phyloP scores from a whole-genome alignment of 352 stramenopile species.

The Phytophthora pseudosyringae region DNA sequence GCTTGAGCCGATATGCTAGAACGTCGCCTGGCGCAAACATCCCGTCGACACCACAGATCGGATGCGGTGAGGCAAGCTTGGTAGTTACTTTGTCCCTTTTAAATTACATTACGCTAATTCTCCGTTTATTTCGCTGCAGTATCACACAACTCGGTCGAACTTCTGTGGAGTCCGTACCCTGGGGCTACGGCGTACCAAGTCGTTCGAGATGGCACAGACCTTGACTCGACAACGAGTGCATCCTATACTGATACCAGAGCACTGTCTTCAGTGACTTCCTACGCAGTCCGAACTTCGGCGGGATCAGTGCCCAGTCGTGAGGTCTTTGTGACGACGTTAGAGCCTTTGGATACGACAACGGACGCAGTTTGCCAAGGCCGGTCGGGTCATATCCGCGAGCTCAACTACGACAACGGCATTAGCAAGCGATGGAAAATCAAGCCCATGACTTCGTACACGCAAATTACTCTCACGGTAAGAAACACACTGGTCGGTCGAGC shows the following conservation, averaged over 20 bases:
- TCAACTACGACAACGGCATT: constrained; percentile 44
- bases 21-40: constrained; percentile 28
- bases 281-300: constrained; percentile 29
- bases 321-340: constrained; percentile 25
- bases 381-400: constrained; percentile 35
- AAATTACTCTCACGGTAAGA: constrained; percentile 45
- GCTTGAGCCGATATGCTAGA: constrained; percentile 32
- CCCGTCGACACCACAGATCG: constrained; percentile 31
- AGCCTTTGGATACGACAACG: neutral
- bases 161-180: constrained; percentile 54
- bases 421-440: constrained; percentile 48
- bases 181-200: constrained; percentile 49
- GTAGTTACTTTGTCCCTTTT: neutral
- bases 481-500: neutral
- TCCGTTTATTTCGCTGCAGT: constrained; percentile 29
- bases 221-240: constrained; percentile 16
- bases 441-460: constrained; percentile 24
- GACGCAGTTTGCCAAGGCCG: constrained; percentile 33
- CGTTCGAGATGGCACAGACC: constrained; percentile 31
- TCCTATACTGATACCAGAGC: constrained; percentile 21
- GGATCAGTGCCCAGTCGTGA: constrained; percentile 10
- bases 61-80: constrained; percentile 36
- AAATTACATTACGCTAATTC: neutral
- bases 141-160: constrained; percentile 34
- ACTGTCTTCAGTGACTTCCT: constrained; percentile 15